These are phyloP conservation scores for Mycena polygramma DNA, from an alignment of 768 basidiomycete species.

Conservation along the genomic window DNA sequence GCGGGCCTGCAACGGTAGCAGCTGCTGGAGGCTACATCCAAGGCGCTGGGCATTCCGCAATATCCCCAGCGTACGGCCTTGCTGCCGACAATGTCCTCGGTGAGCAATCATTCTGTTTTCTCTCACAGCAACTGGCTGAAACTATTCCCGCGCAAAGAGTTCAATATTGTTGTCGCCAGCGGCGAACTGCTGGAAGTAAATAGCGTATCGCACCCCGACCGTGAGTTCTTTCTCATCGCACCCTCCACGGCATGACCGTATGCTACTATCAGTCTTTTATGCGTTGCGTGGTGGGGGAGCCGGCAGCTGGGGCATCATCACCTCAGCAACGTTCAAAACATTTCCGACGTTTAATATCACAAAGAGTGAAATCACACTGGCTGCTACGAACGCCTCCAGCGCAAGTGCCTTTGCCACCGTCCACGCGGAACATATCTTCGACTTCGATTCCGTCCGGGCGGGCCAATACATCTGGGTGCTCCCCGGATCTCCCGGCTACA, in stretches of 20 bases:
- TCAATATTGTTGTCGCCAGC: constrained; percentile 47
- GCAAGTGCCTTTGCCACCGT: constrained; percentile 44
- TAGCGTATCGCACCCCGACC: constrained; percentile 41
- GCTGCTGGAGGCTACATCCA: constrained; percentile 47
- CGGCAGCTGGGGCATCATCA: constrained; percentile 55
- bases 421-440: constrained; percentile 53
- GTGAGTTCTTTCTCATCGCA: constrained; percentile 25
- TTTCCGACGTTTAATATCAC: constrained; percentile 51
- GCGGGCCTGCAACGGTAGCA: constrained; percentile 41
- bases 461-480: constrained; percentile 48
- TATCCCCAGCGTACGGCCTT: constrained; percentile 43
- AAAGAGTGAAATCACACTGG: constrained; percentile 37
- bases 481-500: constrained; percentile 2
- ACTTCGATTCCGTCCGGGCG: constrained; percentile 46
- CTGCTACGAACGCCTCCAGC: constrained; percentile 31
- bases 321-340: constrained; percentile 51
- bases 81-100: constrained; percentile 45
- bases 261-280: constrained; percentile 41
- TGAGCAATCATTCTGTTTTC: neutral
- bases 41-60: constrained; percentile 46
- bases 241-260: neutral
- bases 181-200: constrained; percentile 45
- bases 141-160: too few species aligned
- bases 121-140: too few species aligned
- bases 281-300: constrained; percentile 46